A percentile compares a stretch with the other conserved stretches of the same genome.
These are phyloP conservation scores for Termitomyces heimii DNA, from an alignment of 768 basidiomycete genomes.

Conservation along the genomic window DNA sequence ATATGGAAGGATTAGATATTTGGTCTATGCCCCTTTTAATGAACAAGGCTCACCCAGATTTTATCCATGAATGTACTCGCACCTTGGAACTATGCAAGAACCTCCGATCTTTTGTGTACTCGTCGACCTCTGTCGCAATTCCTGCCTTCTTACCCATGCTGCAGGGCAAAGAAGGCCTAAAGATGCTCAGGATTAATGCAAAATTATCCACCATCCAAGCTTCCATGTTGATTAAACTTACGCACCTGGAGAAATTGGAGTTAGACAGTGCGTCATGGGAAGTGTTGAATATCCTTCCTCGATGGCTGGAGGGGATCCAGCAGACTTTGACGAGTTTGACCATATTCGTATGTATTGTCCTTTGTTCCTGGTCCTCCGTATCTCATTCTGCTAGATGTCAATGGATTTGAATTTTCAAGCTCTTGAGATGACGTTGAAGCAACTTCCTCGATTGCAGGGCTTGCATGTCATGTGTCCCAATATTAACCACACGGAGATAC, in stretches of 20 bases:
- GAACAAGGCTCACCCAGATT: slow-evolving; percentile 32
- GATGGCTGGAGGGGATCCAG: slow-evolving; percentile 42
- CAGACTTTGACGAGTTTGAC: slow-evolving; percentile 47
- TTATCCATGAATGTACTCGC: slow-evolving; percentile 46
- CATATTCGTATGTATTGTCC: slow-evolving; percentile 44
- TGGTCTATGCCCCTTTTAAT: slow-evolving; percentile 38
- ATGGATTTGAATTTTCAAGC: slow-evolving; percentile 47
- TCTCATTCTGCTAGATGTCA: slow-evolving; percentile 37
- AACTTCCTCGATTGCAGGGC: slow-evolving; percentile 47
- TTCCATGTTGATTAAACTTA: slow-evolving; percentile 32
- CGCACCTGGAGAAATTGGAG: slow-evolving; percentile 36
- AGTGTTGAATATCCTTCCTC: slow-evolving; percentile 50
- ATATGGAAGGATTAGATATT: slow-evolving; percentile 36
- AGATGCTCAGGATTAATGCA: slow-evolving; percentile 43
- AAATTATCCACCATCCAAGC: slow-evolving; percentile 49
- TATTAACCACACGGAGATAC: slow-evolving; percentile 44
- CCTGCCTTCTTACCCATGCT: slow-evolving; percentile 45
- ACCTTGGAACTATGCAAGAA: slow-evolving; percentile 46
- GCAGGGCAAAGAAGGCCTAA: slow-evolving; percentile 35
- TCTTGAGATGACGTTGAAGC: slow-evolving; percentile 38
- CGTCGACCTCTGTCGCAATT: slow-evolving; percentile 30
- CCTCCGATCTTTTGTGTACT: slow-evolving; percentile 52
- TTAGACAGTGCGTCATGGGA: slow-evolving; percentile 62
- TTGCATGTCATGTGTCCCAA: slow-evolving; percentile 62
- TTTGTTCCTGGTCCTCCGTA: background rate